Evolutionary conservation across 768 basidiomycete genomes (phyloP).

Genomic region (Boletus rubropictus): DNA sequence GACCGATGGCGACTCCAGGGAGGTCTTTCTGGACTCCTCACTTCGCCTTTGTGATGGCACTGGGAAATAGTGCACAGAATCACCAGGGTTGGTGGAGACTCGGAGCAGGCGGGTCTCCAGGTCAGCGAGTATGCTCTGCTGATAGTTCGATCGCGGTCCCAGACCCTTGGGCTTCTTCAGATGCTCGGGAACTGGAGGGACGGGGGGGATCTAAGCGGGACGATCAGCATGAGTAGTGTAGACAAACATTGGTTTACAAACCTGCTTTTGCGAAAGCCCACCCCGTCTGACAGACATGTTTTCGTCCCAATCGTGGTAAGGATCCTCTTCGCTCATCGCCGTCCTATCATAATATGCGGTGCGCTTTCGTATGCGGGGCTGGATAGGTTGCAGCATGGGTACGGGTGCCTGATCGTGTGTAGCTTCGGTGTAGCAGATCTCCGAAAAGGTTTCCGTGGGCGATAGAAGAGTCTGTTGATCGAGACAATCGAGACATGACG

Average conservation of each 20-base stretch:
- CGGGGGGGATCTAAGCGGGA: conserved; percentile 19
- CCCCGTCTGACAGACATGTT: conserved; percentile 28
- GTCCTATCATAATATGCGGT: conserved; percentile 27
- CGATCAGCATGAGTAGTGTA: background rate
- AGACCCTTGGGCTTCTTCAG: conserved; percentile 12
- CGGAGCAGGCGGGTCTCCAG: conserved; percentile 28
- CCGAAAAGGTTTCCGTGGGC: conserved; percentile 39
- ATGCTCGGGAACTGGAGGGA: conserved; percentile 27
- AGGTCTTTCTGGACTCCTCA: conserved; percentile 23
- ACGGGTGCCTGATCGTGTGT: conserved; percentile 31
- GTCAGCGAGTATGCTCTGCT: conserved; percentile 29
- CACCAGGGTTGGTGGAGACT: conserved; percentile 21
- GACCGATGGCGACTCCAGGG: conserved; percentile 29
- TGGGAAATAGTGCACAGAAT: conserved; percentile 33
- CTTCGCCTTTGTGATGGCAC: conserved; percentile 30
- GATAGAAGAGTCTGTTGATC: conserved; percentile 39
- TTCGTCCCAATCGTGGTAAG: conserved; percentile 33
- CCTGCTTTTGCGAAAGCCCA: conserved; percentile 12
- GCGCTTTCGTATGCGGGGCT: conserved; percentile 30
- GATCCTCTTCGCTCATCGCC: conserved; percentile 32
- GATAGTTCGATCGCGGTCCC: conserved; percentile 22
- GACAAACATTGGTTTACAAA: conserved; percentile 9
- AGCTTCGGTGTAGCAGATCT: conserved; percentile 38
- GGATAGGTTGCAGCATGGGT: conserved; percentile 27
- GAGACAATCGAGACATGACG: conserved; percentile 36